phyloP scores from a whole-genome alignment of 164 flowering plant species.

The Tetracentron sinense region DNA sequence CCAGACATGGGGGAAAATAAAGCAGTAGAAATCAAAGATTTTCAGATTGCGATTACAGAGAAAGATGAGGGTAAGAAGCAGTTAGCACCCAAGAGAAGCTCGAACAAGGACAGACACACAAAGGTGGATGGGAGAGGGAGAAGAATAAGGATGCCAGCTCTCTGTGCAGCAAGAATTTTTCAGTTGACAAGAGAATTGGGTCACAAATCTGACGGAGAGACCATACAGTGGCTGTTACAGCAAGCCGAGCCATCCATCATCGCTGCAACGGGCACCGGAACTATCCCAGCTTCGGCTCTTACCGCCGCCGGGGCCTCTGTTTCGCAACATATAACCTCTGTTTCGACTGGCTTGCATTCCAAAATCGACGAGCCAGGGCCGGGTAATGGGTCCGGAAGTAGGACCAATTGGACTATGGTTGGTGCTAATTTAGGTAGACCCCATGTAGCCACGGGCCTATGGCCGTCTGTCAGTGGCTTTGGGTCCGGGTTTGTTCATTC shows the following conservation, averaged over 20 bases:
- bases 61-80: constrained; percentile 54
- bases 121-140: constrained; percentile 88
- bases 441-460: constrained; percentile 42
- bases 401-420: constrained; percentile 61
- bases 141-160: constrained; percentile 88
- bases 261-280: constrained; percentile 79
- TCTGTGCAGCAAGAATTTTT: constrained; percentile 84
- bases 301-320: constrained; percentile 54
- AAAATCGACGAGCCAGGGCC: constrained; percentile 51
- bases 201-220: constrained; percentile 84
- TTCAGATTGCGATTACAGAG: constrained; percentile 55
- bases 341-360: constrained; percentile 52
- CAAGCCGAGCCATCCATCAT: constrained; percentile 86
- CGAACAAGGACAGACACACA: constrained; percentile 83
- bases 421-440: constrained; percentile 48
- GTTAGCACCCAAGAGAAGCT: constrained; percentile 71
- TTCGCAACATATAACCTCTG: constrained; percentile 52
- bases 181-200: constrained; percentile 83
- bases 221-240: constrained; percentile 85
- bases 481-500: constrained; percentile 41
- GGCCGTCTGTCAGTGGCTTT: constrained; percentile 54
- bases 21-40: constrained; percentile 46
- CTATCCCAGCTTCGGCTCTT: constrained; percentile 75
- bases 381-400: constrained; percentile 35
- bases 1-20: constrained; percentile 40